These are phyloP conservation scores for Hemerocallis citrina DNA, from an alignment of 106 monocot genomes.

Conservation along the genomic window DNA sequence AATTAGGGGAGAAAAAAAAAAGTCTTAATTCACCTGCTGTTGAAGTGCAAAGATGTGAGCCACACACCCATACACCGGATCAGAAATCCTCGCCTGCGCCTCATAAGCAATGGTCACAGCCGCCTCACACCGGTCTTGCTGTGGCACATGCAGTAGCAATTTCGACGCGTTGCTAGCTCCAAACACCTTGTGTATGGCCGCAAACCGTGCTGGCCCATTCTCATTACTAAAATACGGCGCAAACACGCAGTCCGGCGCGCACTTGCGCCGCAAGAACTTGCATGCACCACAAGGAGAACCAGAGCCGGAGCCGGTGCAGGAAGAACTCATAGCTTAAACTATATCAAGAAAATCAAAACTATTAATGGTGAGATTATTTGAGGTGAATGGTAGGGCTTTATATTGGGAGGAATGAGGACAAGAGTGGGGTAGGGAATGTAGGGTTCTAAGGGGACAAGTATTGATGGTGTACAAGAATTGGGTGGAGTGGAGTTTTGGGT, in stretches of 20 bases:
- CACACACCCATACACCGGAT: conserved; percentile 64
- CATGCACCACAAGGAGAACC: conserved; percentile 18
- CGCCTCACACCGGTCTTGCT: conserved; percentile 46
- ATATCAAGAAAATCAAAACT: not conserved
- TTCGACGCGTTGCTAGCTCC: conserved; percentile 72
- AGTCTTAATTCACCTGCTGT: conserved; percentile 31
- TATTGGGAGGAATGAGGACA: not conserved
- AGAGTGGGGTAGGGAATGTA: not conserved
- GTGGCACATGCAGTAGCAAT: conserved; percentile 35
- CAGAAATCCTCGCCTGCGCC: conserved; percentile 53
- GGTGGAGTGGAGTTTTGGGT: not conserved
- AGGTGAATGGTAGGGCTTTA: not conserved
- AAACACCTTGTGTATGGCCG: conserved; percentile 63
- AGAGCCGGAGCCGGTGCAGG: no score
- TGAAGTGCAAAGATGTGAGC: conserved; percentile 71
- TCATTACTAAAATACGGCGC: conserved; percentile 51
- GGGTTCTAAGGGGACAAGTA: conserved; percentile 6
- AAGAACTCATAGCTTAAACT: not conserved
- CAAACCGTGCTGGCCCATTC: conserved; percentile 35
- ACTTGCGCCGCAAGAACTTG: conserved; percentile 73
- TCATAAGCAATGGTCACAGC: conserved; percentile 55
- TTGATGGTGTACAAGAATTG: no score
- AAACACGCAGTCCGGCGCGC: conserved; percentile 42
- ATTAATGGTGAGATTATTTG: not conserved
- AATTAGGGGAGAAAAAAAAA: not conserved